Evolutionary conservation across 169 alveolate genomes (phyloP).

Genomic region (Eimeria necatrix): DNA sequence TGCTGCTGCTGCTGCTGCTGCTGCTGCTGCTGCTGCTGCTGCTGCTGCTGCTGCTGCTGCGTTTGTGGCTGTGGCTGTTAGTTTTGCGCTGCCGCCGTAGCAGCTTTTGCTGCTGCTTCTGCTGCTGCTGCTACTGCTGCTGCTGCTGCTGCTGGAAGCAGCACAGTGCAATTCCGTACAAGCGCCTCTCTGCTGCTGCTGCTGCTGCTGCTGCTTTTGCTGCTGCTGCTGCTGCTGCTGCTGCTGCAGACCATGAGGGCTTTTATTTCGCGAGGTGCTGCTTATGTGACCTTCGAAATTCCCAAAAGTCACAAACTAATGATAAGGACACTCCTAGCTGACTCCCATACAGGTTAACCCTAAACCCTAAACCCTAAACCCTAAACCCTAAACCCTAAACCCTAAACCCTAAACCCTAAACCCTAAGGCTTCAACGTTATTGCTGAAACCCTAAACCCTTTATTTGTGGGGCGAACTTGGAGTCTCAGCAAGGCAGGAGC

Average conservation of each 20-base stretch:
- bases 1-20: too few relatives aligned
- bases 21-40: too few relatives aligned
- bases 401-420: not conserved
- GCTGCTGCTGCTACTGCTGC: not conserved
- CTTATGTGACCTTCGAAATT: conserved; percentile 57
- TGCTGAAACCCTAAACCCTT: not conserved
- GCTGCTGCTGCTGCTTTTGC: too few relatives aligned
- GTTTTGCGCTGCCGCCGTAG: too few relatives aligned
- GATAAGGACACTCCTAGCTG: conserved; percentile 52
- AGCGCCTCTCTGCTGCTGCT: too few relatives aligned
- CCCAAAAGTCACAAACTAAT: conserved; percentile 67
- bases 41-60: too few relatives aligned
- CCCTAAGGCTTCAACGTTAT: not conserved
- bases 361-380: not conserved
- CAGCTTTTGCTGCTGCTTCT: too few relatives aligned
- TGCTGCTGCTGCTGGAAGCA: not conserved
- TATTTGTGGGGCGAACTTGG: not conserved
- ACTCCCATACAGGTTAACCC: conserved; percentile 17
- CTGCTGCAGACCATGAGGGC: conserved; percentile 55
- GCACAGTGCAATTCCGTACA: too few relatives aligned
- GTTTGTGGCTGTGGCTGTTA: too few relatives aligned
- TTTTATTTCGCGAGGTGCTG: conserved; percentile 54
- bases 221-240: not conserved
- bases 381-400: not conserved
- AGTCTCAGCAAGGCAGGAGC: not conserved